A percentile compares a stretch with the other conserved stretches of the same genome.
phyloP scores from a whole-genome alignment of 192 early-diverging fungal species.

The Paraglomus occultum region DNA sequence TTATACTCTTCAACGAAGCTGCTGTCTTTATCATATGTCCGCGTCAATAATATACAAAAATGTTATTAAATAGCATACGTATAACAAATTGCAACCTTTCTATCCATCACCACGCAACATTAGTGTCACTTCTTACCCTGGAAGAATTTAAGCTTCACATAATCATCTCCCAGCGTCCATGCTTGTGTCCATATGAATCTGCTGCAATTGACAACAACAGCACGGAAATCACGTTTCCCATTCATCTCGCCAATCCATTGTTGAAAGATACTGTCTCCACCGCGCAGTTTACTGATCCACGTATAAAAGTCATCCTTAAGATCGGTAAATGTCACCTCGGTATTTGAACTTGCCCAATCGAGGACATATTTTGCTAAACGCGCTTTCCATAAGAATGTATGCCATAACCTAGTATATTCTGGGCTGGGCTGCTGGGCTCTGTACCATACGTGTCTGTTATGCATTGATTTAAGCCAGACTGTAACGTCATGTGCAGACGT shows the following conservation, averaged over 20 bases:
- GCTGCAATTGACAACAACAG: constrained; percentile 4
- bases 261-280: neutral
- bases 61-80: too few species aligned
- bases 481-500: neutral
- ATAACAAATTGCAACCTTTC: too few species aligned
- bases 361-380: constrained; percentile 14
- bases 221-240: constrained; percentile 5
- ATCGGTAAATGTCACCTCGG: neutral
- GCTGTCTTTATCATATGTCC: too few species aligned
- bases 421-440: neutral
- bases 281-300: neutral
- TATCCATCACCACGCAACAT: too few species aligned
- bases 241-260: constrained; percentile 14
- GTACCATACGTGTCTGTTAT: constrained; percentile 7
- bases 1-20: too few species aligned
- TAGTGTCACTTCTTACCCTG: constrained; percentile 1
- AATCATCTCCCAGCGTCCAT: constrained; percentile 6
- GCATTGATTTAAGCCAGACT: neutral
- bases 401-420: neutral
- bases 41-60: too few species aligned
- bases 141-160: neutral
- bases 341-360: neutral
- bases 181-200: constrained; percentile 17
- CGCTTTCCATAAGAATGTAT: constrained; percentile 11
- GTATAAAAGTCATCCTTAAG: constrained; percentile 12